These are phyloP conservation scores for Helianthus tuberosus DNA, from an alignment of 129 eudicot genomes.

Conservation along the genomic window DNA sequence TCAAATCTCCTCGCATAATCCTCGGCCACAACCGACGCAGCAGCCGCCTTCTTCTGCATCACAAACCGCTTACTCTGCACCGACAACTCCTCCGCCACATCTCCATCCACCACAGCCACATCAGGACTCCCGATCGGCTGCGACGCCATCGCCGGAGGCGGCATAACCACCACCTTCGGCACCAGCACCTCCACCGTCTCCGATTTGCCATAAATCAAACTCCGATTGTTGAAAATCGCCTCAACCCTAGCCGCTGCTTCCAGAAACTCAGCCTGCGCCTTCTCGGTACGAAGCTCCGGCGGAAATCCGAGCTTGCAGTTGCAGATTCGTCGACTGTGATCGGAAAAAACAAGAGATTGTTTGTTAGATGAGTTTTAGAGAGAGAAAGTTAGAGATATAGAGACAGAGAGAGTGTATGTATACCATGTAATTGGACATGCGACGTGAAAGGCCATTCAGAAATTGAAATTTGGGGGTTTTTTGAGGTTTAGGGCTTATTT, in stretches of 20 bases:
- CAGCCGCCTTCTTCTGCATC: constrained; percentile 86
- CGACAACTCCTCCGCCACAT: constrained; percentile 51
- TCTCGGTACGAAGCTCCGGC: constrained; percentile 40
- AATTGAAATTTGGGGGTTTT: constrained; percentile 30
- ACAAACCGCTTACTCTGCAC: constrained; percentile 72
- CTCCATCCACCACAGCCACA: constrained; percentile 28
- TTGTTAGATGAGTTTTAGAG: neutral
- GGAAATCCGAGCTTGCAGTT: constrained; percentile 69
- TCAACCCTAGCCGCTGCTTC: constrained; percentile 51
- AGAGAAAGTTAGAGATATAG: constrained; percentile 5
- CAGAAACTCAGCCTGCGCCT: constrained; percentile 44
- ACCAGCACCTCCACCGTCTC: constrained; percentile 67
- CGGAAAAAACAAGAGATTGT: constrained; percentile 16
- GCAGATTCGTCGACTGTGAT: constrained; percentile 71
- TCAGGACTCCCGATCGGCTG: constrained; percentile 15
- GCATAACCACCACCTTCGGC: constrained; percentile 58
- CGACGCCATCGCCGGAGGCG: constrained; percentile 26
- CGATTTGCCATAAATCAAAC: constrained; percentile 37
- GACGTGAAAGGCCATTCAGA: constrained; percentile 79
- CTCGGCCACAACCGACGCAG: constrained; percentile 69
- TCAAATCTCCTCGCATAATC: constrained; percentile 75
- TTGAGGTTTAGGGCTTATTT: constrained; percentile 23
- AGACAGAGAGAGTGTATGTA: neutral
- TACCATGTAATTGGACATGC: constrained; percentile 94
- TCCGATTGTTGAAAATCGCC: constrained; percentile 60